These are phyloP conservation scores for Bimuria novae-zelandiae DNA, from an alignment of 2,329 filamentous ascomycete species.

Conservation along the genomic window DNA sequence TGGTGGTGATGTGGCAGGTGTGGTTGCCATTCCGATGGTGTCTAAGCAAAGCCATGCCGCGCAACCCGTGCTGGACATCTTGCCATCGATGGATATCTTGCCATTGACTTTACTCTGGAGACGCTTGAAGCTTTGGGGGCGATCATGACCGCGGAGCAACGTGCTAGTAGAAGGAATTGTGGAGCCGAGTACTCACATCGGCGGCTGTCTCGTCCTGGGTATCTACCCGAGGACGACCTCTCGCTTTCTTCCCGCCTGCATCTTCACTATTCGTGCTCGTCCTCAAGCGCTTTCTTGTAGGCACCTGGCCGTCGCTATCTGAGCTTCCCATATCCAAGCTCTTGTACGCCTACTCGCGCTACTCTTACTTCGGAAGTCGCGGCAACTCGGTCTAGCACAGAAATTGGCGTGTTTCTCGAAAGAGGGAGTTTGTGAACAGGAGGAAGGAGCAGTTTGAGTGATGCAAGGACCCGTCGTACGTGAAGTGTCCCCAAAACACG, in stretches of 20 bases:
- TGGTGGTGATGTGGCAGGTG: neutral
- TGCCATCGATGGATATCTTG: neutral
- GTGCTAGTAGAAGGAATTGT: constrained; percentile 1
- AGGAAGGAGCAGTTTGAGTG: neutral
- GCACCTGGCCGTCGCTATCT: constrained; percentile 36
- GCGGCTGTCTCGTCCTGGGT: constrained; percentile 77
- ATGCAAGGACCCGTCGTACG: neutral
- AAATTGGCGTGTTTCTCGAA: neutral
- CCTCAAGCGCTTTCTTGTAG: constrained; percentile 39
- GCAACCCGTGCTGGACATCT: neutral
- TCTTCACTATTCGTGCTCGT: constrained; percentile 30
- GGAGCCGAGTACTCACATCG: constrained; percentile 64
- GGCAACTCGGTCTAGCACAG: neutral
- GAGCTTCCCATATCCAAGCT: constrained; percentile 30
- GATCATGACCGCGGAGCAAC: neutral
- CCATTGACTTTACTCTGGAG: neutral
- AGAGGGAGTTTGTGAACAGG: neutral
- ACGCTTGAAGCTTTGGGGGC: neutral
- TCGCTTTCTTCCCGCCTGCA: constrained; percentile 55
- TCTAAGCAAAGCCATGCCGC: neutral
- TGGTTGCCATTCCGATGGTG: neutral
- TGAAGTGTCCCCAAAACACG: neutral
- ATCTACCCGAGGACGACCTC: constrained; percentile 76
- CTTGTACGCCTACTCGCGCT: neutral
- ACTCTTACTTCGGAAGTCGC: constrained; percentile 3